phyloP scores from a whole-genome alignment of 805 yeast genomes.

The Pichia rugopelliculosa region DNA sequence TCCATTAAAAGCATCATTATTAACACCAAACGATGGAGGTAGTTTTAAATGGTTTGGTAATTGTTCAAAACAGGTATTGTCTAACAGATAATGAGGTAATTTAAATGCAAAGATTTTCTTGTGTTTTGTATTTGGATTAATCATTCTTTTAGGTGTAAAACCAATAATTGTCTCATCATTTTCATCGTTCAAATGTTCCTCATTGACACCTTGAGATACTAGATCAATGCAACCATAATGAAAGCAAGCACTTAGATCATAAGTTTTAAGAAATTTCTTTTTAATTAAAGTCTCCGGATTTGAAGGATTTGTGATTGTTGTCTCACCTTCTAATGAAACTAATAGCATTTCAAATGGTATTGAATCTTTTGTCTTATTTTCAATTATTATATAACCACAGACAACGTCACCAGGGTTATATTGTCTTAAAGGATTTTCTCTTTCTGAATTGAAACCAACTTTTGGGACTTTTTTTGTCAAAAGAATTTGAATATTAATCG shows the following conservation, averaged over 20 bases:
- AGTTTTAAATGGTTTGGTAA: constrained; percentile 27
- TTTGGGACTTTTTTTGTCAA: constrained; percentile 39
- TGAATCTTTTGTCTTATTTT: constrained; percentile 33
- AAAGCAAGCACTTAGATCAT: constrained; percentile 47
- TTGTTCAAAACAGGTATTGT: constrained; percentile 42
- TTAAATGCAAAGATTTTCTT: constrained; percentile 53
- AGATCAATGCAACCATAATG: constrained; percentile 29
- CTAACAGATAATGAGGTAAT: constrained; percentile 46
- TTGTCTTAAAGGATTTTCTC: constrained; percentile 38
- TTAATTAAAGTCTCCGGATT: constrained; percentile 6
- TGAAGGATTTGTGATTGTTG: constrained; percentile 18
- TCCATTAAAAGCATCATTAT: constrained; percentile 20
- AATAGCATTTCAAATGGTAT: constrained; percentile 59
- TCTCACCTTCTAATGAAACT: constrained; percentile 47
- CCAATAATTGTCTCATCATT: constrained; percentile 29
- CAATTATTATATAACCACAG: constrained; percentile 45
- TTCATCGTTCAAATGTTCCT: constrained; percentile 10
- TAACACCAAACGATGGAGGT: constrained; percentile 38
- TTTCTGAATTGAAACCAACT: constrained; percentile 13
- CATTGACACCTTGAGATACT: constrained; percentile 5
- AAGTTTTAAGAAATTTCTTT: constrained; percentile 38
- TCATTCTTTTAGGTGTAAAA: constrained; percentile 36
- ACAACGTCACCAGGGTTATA: constrained; percentile 63
- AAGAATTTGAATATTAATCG: constrained; percentile 19
- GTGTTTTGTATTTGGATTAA: constrained; percentile 40